Base-by-base conservation (phyloP, 1,284 basidiomycete species). In the Cutaneotrichosporon sp. region DNA sequence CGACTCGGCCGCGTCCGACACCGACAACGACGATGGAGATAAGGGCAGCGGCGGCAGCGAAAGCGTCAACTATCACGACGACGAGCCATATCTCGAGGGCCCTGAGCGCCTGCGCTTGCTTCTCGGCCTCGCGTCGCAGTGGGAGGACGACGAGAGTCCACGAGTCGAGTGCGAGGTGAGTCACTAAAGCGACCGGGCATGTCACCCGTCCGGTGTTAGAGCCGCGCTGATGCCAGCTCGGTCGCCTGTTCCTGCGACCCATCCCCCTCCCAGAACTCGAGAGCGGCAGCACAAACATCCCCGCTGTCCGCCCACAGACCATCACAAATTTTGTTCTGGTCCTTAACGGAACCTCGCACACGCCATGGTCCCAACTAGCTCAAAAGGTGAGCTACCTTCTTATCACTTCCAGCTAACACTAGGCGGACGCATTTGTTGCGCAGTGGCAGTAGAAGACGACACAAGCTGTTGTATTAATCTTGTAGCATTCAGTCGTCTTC, bases 81-180 rank as follows among this genome's bases (percentile, higher is more conserved):
- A 56, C n/a, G 56, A 59, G 45, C 68, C 68, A 2, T 70, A 59
- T 37, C 54, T 70, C 18, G 68, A 70, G 20, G 60, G 60, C 4
- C 67, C 68, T 1, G 67, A 70, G 52, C 50, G 68, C n/a, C 39
- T 66, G 42, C 54, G 68, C 8, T 46, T 70, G n/a, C 51, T 70
- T 12, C 54, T 63, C 8, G 68, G 68, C 7, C 52, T 70, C 4
- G 62, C 65, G n/a, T 60, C 58, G 15, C 66, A 70, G 47, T 68
- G 65, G 65, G 60, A 66, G 26, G 64, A 66, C 43, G 67, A 65
- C 34, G 62, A 59, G 40, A 66, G 64, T 18, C 63, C 63, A 9
- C 56, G 61, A 14, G 62, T 70, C 21, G 68, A 67, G 48, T 70
- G 66, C 51, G 68, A 70, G 59, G 68, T 70, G 48, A 42, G 43